A percentile compares a stretch with the other conserved stretches of the same genome.
These are phyloP conservation scores for Coemansia sp. DNA, from an alignment of 192 early-diverging fungal species.

Conservation along the genomic window DNA sequence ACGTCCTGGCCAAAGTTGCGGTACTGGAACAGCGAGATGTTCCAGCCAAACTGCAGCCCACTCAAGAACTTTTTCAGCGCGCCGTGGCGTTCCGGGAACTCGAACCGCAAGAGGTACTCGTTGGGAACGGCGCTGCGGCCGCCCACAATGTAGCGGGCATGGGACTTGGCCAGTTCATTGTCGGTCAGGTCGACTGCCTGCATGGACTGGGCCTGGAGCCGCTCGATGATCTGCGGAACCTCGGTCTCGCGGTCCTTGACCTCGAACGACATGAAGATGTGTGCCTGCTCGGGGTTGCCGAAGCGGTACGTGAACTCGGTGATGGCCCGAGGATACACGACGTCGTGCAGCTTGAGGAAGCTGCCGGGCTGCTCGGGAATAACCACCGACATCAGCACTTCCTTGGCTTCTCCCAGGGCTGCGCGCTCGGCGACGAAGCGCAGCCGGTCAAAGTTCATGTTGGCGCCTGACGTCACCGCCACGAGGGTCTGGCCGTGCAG, in stretches of 20 bases:
- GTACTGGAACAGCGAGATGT: slow-evolving; percentile 94
- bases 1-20: slow-evolving; percentile 95
- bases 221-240: slow-evolving; percentile 63
- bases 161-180: slow-evolving; percentile 95
- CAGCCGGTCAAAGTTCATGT: slow-evolving; percentile 99
- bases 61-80: slow-evolving; percentile 84
- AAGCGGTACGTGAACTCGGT: slow-evolving; percentile 91
- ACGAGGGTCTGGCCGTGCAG: slow-evolving; percentile 62
- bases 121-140: slow-evolving; percentile 74
- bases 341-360: slow-evolving; percentile 75
- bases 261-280: slow-evolving; percentile 87
- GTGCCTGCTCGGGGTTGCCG: slow-evolving; percentile 69
- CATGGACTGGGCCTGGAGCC: slow-evolving; percentile 64
- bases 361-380: slow-evolving; percentile 91
- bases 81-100: slow-evolving; percentile 95
- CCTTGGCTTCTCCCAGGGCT: slow-evolving; percentile 85
- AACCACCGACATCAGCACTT: slow-evolving; percentile 87
- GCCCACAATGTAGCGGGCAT: slow-evolving; percentile 91
- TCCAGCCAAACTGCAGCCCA: slow-evolving; percentile 65
- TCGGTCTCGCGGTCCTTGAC: slow-evolving; percentile 71
- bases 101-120: slow-evolving; percentile 90
- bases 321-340: slow-evolving; percentile 79
- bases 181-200: slow-evolving; percentile 77
- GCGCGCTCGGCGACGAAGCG: slow-evolving; percentile 96
- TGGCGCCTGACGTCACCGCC: slow-evolving; percentile 86